Evolutionary conservation across 2,329 filamentous ascomycete genomes (phyloP), one percentile per base, ranked within the genome.

Genomic region (Endoconidiophora laricicola): DNA sequence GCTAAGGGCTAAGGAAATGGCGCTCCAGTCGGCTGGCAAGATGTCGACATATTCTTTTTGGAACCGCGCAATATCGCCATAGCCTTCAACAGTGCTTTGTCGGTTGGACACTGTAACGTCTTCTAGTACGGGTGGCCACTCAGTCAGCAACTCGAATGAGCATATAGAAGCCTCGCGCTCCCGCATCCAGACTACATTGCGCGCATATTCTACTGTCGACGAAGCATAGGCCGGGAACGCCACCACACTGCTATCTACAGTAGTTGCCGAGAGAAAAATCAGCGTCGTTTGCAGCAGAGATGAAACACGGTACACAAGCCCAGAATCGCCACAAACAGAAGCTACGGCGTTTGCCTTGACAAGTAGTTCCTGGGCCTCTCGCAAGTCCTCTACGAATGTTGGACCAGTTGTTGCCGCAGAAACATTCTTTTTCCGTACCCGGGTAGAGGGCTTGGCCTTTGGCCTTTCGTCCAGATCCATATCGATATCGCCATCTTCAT

Each of bases 21-120:
- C 83, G 44, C 79, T 86, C 91, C 91, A 98, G 5, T 73, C 70
- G 38, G 70, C 66, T 0, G 91, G 93, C 4, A 98, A 78, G 46
- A 90, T 82, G 59, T 95, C 84, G 46, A 95, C 73, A 57, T 87
- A 94, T 43, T 88, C 76, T 55, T 74, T 72, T 60, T 90, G 83
- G 58, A 94, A 93, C 23, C 71, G 69, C 41, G 69, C 64, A 58
- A 79, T 72, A 55, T 81, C 72, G 7, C 69, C 3, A 67, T 63
- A 50, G 69, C 61, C 1, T 14, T 66, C 69, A 16, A 50, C 44
- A 74, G 61, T 54, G 60, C 60, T 47, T 41, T 41, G 40, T 38
- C 40, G 26, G 39, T 38, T 24, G 12, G 29, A 33, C 12, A n/a
- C 36, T 16, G 36, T 14, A 3, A 18, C 36, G 18, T 50, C 46